phyloP scores from a whole-genome alignment of 1,284 basidiomycete genomes.

The Cryptococcus sp. region DNA sequence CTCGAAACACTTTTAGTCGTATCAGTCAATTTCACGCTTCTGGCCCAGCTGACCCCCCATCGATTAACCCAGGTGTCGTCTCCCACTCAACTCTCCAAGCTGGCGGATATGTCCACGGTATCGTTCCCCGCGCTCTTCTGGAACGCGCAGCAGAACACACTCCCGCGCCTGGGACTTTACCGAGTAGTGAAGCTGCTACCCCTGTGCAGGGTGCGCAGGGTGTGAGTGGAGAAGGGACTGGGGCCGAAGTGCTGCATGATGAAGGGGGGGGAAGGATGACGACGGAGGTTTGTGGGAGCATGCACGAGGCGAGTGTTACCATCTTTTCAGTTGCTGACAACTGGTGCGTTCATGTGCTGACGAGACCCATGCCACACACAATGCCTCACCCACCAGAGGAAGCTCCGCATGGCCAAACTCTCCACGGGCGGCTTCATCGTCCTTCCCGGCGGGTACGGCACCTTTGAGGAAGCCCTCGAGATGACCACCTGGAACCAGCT shows the following conservation, averaged over 20 bases:
- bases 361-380: neutral
- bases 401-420: slow-evolving; percentile 78
- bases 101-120: slow-evolving; percentile 74
- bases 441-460: slow-evolving; percentile 86
- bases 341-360: neutral
- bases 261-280: slow-evolving; percentile 48
- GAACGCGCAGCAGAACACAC: slow-evolving; percentile 38
- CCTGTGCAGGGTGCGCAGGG: slow-evolving; percentile 4
- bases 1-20: neutral
- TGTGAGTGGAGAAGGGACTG: slow-evolving; percentile 37
- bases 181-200: neutral
- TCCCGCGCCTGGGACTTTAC: slow-evolving; percentile 13
- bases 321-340: too few species aligned
- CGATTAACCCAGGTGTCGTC: slow-evolving; percentile 55
- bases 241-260: slow-evolving; percentile 43
- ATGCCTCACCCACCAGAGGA: slow-evolving; percentile 54
- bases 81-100: slow-evolving; percentile 64
- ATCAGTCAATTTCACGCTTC: neutral
- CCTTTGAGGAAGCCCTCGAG: slow-evolving; percentile 89
- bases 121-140: slow-evolving; percentile 65
- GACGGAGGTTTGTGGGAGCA: slow-evolving; percentile 64
- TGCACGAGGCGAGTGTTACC: slow-evolving; percentile 64
- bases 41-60: neutral
- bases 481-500: slow-evolving; percentile 79
- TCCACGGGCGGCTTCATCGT: slow-evolving; percentile 72